Percentiles rank a stretch among this genome's conserved stretches.
phyloP scores from a whole-genome alignment of 768 basidiomycete species.

The Ephemerocybe angulata region DNA sequence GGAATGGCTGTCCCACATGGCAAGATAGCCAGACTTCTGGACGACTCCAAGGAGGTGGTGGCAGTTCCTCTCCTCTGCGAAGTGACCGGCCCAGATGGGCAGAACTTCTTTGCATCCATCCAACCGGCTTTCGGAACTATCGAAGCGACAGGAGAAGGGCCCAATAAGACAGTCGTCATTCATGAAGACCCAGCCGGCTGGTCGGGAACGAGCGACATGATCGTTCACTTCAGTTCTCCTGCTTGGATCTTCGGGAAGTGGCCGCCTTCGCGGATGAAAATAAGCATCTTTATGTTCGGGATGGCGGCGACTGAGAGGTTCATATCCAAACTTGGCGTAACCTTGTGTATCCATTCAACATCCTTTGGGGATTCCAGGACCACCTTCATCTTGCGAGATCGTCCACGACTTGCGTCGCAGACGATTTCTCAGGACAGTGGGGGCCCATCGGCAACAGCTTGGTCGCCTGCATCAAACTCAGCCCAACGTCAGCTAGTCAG shows the following conservation, averaged over 20 bases:
- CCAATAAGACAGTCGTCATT: conserved; percentile 14
- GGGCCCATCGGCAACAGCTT: background rate
- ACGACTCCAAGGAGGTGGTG: conserved; percentile 15
- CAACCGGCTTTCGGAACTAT: conserved; percentile 33
- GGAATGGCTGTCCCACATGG: conserved; percentile 34
- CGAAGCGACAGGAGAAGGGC: background rate
- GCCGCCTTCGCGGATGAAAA: conserved; percentile 12
- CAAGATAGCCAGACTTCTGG: conserved; percentile 17
- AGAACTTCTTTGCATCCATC: conserved; percentile 32
- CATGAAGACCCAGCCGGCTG: conserved; percentile 31
- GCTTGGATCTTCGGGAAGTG: conserved; percentile 26
- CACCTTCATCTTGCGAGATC: conserved; percentile 27
- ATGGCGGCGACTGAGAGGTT: conserved; percentile 14
- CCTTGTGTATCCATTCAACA: conserved; percentile 25
- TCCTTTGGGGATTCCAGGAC: conserved; percentile 23
- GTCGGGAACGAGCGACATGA: conserved; percentile 29
- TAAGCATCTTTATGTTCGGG: conserved; percentile 27
- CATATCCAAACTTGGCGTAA: conserved; percentile 21
- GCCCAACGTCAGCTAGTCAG: background rate
- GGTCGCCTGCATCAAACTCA: too few species aligned
- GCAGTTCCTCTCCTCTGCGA: conserved; percentile 36
- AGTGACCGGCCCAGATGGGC: conserved; percentile 8
- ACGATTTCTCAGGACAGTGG: conserved; percentile 12
- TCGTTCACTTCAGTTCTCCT: conserved; percentile 34
- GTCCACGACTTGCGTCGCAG: conserved; percentile 15